phyloP scores from a whole-genome alignment of 2,329 filamentous ascomycete genomes.

The Lasiodiplodia hormozganensis region DNA sequence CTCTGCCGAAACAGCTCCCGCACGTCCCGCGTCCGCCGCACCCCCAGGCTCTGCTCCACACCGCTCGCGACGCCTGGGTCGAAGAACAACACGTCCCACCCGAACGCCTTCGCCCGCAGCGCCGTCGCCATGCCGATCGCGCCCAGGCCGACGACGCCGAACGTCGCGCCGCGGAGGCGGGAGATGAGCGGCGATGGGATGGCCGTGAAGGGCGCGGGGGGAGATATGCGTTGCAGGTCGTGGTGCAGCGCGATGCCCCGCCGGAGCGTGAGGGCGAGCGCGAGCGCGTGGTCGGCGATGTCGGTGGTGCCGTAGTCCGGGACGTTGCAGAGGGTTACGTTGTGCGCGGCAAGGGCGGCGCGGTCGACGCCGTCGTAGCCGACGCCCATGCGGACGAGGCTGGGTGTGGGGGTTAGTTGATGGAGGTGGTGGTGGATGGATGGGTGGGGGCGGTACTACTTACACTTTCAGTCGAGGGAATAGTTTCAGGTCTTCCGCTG shows the following conservation, averaged over 20 bases:
- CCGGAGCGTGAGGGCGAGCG: neutral
- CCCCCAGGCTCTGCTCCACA: neutral
- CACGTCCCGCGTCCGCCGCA: neutral
- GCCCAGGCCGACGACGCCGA: neutral
- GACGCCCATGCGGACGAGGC: conserved; percentile 1
- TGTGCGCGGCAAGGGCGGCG: neutral
- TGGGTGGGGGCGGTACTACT: neutral
- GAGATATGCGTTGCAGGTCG: neutral
- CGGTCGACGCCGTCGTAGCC: conserved; percentile 3
- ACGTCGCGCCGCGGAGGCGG: neutral
- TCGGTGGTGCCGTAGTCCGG: neutral
- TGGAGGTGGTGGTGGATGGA: neutral
- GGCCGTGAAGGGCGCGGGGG: neutral
- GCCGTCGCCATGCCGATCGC: neutral
- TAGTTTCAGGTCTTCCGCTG: neutral
- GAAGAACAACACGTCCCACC: neutral
- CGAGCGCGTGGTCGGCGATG: neutral
- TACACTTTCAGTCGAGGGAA: neutral
- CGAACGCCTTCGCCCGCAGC: neutral
- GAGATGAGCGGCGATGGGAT: neutral
- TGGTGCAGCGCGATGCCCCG: neutral
- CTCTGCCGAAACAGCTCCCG: neutral
- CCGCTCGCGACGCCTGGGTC: neutral
- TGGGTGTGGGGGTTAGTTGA: neutral
- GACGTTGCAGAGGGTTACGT: neutral